A percentile compares a stretch with the other conserved stretches of the same genome.
Conservation (phyloP, 768 basidiomycete genomes). For the Russula olivacea region DNA sequence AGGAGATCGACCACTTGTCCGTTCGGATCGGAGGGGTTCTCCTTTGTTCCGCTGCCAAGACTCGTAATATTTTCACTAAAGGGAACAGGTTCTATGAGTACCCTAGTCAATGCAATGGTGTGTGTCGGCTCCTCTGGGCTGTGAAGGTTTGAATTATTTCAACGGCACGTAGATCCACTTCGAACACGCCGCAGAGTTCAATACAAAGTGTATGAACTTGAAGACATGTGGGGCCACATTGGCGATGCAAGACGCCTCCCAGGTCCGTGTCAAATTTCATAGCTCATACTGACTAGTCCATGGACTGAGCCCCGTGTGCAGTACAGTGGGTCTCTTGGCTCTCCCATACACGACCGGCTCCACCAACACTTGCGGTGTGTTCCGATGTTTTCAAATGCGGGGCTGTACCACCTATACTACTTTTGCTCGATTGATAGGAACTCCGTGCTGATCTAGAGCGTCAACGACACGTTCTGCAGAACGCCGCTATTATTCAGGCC, state of each 20-base stretch:
- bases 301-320: conserved; percentile 5
- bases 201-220: conserved; percentile 19
- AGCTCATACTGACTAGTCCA: neutral
- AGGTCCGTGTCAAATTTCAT: conserved; percentile 14
- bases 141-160: neutral
- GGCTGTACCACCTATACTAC: conserved; percentile 9
- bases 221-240: conserved; percentile 22
- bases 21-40: no score
- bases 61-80: neutral
- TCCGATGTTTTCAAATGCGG: neutral
- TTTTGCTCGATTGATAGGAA: conserved; percentile 11
- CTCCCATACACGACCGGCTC: conserved; percentile 16
- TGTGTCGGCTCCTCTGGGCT: neutral
- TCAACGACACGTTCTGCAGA: conserved; percentile 18
- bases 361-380: conserved; percentile 21
- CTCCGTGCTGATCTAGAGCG: conserved; percentile 21
- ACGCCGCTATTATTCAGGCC: conserved; percentile 20
- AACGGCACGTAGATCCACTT: conserved; percentile 3
- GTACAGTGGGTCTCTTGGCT: conserved; percentile 26
- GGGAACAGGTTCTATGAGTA: conserved; percentile 24
- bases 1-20: no score
- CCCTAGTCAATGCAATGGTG: conserved; percentile 19
- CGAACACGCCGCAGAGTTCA: conserved; percentile 19
- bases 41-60: neutral
- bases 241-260: conserved; percentile 21